phyloP scores from a whole-genome alignment of 352 stramenopile genomes.

The Pythium guiyangense region DNA sequence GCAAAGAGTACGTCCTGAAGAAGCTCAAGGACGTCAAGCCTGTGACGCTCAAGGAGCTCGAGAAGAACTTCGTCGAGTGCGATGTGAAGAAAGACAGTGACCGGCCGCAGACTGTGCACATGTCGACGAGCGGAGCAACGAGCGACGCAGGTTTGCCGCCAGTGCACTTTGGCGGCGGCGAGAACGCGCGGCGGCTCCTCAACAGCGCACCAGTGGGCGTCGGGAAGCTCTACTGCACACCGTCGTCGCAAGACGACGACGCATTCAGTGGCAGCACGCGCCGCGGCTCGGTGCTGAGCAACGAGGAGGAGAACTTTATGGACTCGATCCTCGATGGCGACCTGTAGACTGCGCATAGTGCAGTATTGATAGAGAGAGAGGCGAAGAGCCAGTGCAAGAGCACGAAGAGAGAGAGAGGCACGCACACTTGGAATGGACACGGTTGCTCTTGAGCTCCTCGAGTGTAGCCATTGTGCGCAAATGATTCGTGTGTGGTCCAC shows the following conservation, averaged over 20 bases:
- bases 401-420: no score
- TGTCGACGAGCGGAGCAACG: conserved; percentile 6
- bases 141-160: conserved; percentile 22
- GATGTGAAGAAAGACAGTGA: conserved; percentile 31
- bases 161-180: conserved; percentile 33
- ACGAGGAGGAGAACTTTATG: conserved; percentile 84
- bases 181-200: conserved; percentile 51
- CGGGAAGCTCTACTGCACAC: conserved; percentile 60
- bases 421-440: background rate
- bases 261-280: conserved; percentile 8
- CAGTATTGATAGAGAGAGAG: background rate
- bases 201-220: conserved; percentile 65
- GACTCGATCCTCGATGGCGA: conserved; percentile 55
- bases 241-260: conserved; percentile 25
- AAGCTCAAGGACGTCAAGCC: conserved; percentile 72
- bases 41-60: conserved; percentile 75
- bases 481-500: background rate
- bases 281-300: conserved; percentile 46
- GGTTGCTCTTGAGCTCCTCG: background rate
- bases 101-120: conserved; percentile 60
- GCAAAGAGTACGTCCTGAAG: conserved; percentile 60
- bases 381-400: background rate
- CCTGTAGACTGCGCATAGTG: background rate
- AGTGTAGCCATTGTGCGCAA: background rate
- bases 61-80: conserved; percentile 76